Evolutionary conservation across 768 basidiomycete genomes (phyloP).

Genomic region (Lentinula sp.): DNA sequence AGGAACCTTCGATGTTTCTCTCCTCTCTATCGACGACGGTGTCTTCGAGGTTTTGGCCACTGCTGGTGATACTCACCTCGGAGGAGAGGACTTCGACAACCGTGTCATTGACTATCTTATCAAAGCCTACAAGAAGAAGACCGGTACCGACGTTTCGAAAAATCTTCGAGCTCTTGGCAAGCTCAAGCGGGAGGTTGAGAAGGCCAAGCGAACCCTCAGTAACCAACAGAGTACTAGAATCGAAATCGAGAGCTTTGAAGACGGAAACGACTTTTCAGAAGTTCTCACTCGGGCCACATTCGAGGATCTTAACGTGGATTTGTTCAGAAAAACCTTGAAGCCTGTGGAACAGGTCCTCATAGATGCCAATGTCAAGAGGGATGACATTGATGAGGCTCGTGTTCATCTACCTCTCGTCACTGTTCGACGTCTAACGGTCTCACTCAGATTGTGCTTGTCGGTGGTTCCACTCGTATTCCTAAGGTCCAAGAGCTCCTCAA

Average conservation of each 20-base stretch:
- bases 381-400: conserved; percentile 80
- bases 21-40: conserved; percentile 90
- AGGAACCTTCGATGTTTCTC: conserved; percentile 98
- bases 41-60: conserved; percentile 89
- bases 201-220: conserved; percentile 90
- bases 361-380: conserved; percentile 98
- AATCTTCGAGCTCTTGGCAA: conserved; percentile 86
- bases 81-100: conserved; percentile 96
- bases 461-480: conserved; percentile 98
- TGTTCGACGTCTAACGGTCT: background rate
- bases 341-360: conserved; percentile 98
- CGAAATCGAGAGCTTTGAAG: conserved; percentile 95
- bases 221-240: conserved; percentile 86
- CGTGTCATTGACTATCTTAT: conserved; percentile 85
- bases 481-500: conserved; percentile 98
- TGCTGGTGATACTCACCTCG: conserved; percentile 91
- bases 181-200: conserved; percentile 90
- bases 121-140: conserved; percentile 90
- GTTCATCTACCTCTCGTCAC: conserved; percentile 11
- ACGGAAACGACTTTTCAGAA: conserved; percentile 96
- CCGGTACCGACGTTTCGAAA: conserved; percentile 72
- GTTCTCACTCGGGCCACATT: conserved; percentile 97
- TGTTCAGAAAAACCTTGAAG: conserved; percentile 99
- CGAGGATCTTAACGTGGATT: conserved; percentile 97
- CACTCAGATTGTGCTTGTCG: conserved; percentile 76